Percentiles rank a stretch among this genome's conserved stretches.
These are phyloP conservation scores for Lactifluus echinatus DNA, from an alignment of 768 basidiomycete genomes.

Conservation along the genomic window DNA sequence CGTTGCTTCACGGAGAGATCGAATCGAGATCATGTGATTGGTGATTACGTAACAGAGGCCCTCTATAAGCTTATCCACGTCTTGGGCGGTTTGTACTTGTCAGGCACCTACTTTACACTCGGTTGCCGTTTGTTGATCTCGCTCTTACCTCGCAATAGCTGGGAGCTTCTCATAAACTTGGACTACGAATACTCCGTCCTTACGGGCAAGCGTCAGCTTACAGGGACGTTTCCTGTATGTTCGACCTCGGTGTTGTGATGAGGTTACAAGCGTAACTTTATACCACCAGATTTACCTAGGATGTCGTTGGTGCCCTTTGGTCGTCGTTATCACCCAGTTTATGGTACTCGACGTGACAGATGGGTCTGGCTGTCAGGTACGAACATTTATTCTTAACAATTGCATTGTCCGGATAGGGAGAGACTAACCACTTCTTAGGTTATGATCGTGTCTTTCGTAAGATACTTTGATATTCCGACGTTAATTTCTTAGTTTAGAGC, in stretches of 20 bases:
- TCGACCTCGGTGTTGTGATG: background rate
- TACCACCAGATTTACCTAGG: background rate
- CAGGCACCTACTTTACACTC: background rate
- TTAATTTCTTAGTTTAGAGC: background rate
- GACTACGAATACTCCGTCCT: background rate
- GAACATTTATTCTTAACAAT: background rate
- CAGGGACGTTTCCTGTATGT: background rate
- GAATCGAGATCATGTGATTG: background rate
- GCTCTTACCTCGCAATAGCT: background rate
- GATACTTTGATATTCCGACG: background rate
- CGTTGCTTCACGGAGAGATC: background rate
- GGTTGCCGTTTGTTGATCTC: background rate
- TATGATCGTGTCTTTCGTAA: background rate
- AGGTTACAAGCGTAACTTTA: background rate
- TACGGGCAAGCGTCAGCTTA: background rate
- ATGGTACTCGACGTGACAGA: background rate
- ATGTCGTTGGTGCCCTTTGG: background rate
- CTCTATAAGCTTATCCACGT: constrained; percentile 1
- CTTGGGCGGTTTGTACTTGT: constrained; percentile 10
- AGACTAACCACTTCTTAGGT: background rate
- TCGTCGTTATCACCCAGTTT: background rate
- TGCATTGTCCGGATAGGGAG: background rate
- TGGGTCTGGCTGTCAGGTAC: background rate
- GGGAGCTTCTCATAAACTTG: constrained; percentile 10
- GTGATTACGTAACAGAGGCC: background rate